Base-by-base conservation (phyloP, 441 rosid genomes). In the Aleurites moluccanus region DNA sequence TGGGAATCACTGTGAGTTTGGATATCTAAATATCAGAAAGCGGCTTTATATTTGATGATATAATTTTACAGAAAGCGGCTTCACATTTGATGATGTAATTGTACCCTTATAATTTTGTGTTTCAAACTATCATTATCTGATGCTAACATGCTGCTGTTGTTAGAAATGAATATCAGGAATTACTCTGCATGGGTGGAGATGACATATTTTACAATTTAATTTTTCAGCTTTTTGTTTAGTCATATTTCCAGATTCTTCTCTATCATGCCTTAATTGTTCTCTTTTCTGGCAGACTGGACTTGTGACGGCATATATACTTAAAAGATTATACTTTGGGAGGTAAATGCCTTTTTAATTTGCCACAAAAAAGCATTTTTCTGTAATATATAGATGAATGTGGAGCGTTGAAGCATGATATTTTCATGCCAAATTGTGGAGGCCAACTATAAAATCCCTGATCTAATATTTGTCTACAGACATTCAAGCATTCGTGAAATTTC, bases 401-500 rank as follows among this genome's bases (percentile, higher is more conserved):
- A 63, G 1, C 15, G 6, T 64, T 21, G 47, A 50, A 30, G 28
- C 10, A 38, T 14, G 28, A 38, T 53, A 14, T 2, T 33, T 56
- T 62, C 15, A 6, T 49, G 23, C 10, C 28, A 75, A 64, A 53
- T 71, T 75, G 30, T 50, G 62, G 21, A 59, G 67, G 66, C 42
- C 64, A 28, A 52, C 33, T 44, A 25, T 38, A 27, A 10, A 61
- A 65, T 8, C 52, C 52, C 33, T 74, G 25, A 66, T 30, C 27
- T 55, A 33, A 55, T 67, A 35, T 72, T 62, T 6, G 45, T 56
- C 25, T 49, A 28, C 88, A 91, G 98, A 70, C 99, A 89, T 78
- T 92, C 98, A 30, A 91, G 90, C 47, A 82, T 87, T 55, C 89
- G 98, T 0, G 98, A 92, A 80, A 84, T 91, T 45, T 85, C 92